These are phyloP conservation scores for Hypericum perforatum DNA, from an alignment of 345 rosid genomes.

Conservation along the genomic window DNA sequence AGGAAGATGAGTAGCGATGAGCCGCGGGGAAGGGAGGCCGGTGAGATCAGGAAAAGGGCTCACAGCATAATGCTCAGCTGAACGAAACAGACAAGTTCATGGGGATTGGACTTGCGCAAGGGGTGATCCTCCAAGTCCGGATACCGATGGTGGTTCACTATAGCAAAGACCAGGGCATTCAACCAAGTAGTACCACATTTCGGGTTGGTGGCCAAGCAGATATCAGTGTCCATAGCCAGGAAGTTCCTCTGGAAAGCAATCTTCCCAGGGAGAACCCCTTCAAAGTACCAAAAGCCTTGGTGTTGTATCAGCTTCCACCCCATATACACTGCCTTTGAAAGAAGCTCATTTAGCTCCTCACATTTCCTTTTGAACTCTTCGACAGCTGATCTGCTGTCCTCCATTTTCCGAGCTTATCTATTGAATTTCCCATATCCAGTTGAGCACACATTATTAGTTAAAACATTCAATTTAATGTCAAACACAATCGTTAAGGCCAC, in stretches of 20 bases:
- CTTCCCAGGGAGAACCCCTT: constrained; percentile 46
- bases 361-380: too few relatives aligned
- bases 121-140: constrained; percentile 22
- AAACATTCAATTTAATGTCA: too few relatives aligned
- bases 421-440: too few relatives aligned
- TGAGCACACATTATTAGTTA: too few relatives aligned
- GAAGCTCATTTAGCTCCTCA: too few relatives aligned
- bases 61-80: constrained; percentile 34
- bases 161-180: constrained; percentile 32
- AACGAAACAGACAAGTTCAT: constrained; percentile 48
- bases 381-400: too few relatives aligned
- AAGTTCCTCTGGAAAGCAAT: constrained; percentile 35
- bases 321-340: too few relatives aligned
- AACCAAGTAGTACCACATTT: constrained; percentile 60
- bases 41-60: constrained; percentile 33
- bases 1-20: constrained; percentile 45
- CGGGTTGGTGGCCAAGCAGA: constrained; percentile 36
- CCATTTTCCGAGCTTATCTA: too few relatives aligned
- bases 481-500: too few relatives aligned
- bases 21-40: constrained; percentile 35
- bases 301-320: too few relatives aligned
- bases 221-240: constrained; percentile 17
- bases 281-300: constrained; percentile 70
- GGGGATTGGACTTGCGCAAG: constrained; percentile 41
- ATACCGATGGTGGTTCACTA: constrained; percentile 22